Evolutionary conservation across 2,329 filamentous ascomycete species (phyloP), one percentile per base, ranked within the genome.

Genomic region (Blastomyces percursus): DNA sequence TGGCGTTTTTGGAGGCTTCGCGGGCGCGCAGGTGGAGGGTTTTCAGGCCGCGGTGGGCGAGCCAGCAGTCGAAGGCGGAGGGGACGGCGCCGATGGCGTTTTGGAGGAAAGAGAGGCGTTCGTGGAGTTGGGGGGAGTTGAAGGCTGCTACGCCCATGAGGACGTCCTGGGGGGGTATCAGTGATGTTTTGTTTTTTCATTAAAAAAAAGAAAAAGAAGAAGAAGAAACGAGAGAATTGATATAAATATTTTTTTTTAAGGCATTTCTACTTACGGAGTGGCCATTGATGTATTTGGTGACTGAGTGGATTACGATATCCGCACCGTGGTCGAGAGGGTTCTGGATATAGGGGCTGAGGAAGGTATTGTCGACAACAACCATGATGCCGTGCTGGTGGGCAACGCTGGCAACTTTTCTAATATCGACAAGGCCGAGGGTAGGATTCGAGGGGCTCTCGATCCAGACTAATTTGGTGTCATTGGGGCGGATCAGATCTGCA

Each of bases 321-420:
- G 94, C 94, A 69, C 94, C 94, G 74, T 93, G 90, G 73, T 95
- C 88, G 62, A 99, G 85, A 3, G 94, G 94, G 77, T 96, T 97
- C 79, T 99, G 94, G 57, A 99, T 84, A 75, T 97, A 99, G 40
- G 94, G 94, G 65, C 89, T 93, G 73, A 97, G 82, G 81, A 99
- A 99, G 24, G 94, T 99, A 81, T 99, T 99, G 81, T 99, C 94
- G 51, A 99, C 94, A n/a, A 99, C 94, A 52, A 99, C 94, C 73
- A 90, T 82, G 71, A 97, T 90, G 65, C 92, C 93, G 72, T 90
- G 89, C 70, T 87, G 81, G 76, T 97, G 94, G 21, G 94, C 94
- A 62, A 88, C 83, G 35, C 85, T 85, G 35, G 89, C 88, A 50
- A 99, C 89, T 61, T 90, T 87, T 69, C 89, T 83, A 73, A 99